Percentiles rank a stretch among this genome's conserved stretches.
phyloP scores from a whole-genome alignment of 305 asterid species.

The Fraxinus sp. region DNA sequence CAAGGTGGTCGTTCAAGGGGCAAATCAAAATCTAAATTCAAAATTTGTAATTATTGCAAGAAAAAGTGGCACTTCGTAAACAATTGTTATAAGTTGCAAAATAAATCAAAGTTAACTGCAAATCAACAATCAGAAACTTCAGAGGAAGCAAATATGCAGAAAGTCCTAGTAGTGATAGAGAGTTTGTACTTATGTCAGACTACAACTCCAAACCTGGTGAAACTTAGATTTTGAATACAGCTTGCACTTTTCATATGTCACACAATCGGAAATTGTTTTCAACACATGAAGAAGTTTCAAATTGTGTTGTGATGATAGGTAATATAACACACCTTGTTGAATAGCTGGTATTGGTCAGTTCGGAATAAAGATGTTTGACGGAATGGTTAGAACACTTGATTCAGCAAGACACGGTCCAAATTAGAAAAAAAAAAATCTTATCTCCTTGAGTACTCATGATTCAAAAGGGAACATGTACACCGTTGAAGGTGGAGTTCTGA shows the following conservation, averaged over 20 bases:
- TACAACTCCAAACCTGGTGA: background rate
- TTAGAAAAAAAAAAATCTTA: too few relatives aligned
- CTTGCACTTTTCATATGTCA: background rate
- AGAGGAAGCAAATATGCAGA: background rate
- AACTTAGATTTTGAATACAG: background rate
- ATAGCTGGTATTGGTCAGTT: background rate
- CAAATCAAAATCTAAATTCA: background rate
- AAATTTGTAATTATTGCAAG: too few relatives aligned
- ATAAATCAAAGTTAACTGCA: too few relatives aligned
- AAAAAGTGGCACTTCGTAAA: background rate
- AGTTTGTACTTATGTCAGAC: background rate
- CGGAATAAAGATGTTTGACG: background rate
- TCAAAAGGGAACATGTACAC: background rate
- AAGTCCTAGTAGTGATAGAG: background rate
- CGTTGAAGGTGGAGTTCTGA: background rate
- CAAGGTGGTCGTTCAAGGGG: background rate
- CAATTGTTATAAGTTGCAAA: too few relatives aligned
- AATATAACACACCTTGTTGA: too few relatives aligned
- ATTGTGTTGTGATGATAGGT: background rate
- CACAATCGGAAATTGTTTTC: background rate
- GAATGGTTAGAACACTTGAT: background rate
- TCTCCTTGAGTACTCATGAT: background rate
- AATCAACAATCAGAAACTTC: background rate
- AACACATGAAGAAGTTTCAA: background rate
- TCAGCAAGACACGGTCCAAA: background rate